phyloP scores from a whole-genome alignment of 225 moss, liverwort and hornwort genomes.

The Lunularia cruciata region DNA sequence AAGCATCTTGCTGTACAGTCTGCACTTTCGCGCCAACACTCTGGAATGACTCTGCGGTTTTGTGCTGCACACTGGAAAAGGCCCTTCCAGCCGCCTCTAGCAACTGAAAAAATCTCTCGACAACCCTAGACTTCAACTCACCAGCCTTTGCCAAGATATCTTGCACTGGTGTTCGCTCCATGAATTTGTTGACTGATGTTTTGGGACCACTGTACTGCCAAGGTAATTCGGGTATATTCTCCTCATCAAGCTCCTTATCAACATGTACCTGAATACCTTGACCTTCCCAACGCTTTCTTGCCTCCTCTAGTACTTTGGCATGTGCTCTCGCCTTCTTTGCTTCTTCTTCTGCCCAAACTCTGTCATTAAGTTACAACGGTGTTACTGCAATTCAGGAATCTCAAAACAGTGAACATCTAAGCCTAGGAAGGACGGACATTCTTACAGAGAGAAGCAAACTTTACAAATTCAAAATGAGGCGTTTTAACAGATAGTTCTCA shows the following conservation, averaged over 20 bases:
- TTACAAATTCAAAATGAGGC: no score
- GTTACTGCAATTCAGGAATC: no score
- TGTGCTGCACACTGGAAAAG: constrained; percentile 40
- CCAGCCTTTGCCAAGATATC: constrained; percentile 71
- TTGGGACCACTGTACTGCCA: constrained; percentile 75
- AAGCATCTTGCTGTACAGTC: constrained; percentile 38
- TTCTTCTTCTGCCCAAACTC: constrained; percentile 90
- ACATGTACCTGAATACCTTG: constrained; percentile 76
- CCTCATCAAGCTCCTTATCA: constrained; percentile 69
- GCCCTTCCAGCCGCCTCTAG: constrained; percentile 50
- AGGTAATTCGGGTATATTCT: constrained; percentile 77
- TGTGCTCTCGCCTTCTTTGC: constrained; percentile 75
- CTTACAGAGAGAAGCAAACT: no score
- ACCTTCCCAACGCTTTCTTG: constrained; percentile 73
- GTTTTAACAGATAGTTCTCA: no score
- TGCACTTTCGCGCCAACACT: constrained; percentile 45
- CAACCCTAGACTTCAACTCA: constrained; percentile 58
- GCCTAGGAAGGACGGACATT: no score
- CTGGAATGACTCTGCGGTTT: constrained; percentile 46
- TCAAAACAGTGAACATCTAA: no score
- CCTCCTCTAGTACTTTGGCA: constrained; percentile 71
- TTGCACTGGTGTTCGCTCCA: constrained; percentile 72
- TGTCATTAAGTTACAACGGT: constrained; percentile 25
- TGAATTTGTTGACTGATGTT: constrained; percentile 60
- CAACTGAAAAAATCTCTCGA: constrained; percentile 49